Base-by-base conservation (phyloP, 225 moss, liverwort and hornwort genomes). In the Antitrichia curtipendula region DNA sequence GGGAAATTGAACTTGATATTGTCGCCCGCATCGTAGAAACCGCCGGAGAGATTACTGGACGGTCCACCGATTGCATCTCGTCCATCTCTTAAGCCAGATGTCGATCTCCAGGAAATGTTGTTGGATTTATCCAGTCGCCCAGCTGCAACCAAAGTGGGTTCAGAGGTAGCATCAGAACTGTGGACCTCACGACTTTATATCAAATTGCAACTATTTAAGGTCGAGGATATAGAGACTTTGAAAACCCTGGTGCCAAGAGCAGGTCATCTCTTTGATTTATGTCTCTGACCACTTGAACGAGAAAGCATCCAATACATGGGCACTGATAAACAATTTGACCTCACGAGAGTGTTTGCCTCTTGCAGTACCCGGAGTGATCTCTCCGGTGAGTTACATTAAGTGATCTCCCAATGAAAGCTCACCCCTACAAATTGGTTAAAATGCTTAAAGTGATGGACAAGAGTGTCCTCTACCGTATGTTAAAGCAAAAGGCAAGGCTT, bases 1-100 rank as follows among this genome's bases (percentile, higher is more conserved):
- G 98, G 98, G 54, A 98, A 91, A 81, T 94, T 91, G 41, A 97
- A 98, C 87, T 98, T 98, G 86, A 98, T 95, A 65, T 96, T 94
- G 81, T 98, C 98, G 9, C 98, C 98, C 47, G 98, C 98, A 87
- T 98, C 98, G 84, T 95, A 98, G 62, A 89, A 94, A 24, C 98
- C 98, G 19, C 98, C 98, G 8, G 92, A 80, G 78, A 98, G 95
- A 77, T 98, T 93, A 38, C 92, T 86, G 36, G 70, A 15, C 6
- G 80, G 81, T 52, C 88, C 96, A 54, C 57, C 41, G 1, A 71
- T 41, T 31, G 90, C 93, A 71, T 98, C 47, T 40, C 78, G 82
- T 22, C 98, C 98, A 87, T 98, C 98, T 50, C 82, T 20, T 24
- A 95, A 82, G 45, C 34, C 97, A 28, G 98, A 98, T 64, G 93